Evolutionary conservation across 2,329 filamentous ascomycete genomes (phyloP), one percentile per base, ranked within the genome.

Genomic region (Arthrobotrys sphaeroides): DNA sequence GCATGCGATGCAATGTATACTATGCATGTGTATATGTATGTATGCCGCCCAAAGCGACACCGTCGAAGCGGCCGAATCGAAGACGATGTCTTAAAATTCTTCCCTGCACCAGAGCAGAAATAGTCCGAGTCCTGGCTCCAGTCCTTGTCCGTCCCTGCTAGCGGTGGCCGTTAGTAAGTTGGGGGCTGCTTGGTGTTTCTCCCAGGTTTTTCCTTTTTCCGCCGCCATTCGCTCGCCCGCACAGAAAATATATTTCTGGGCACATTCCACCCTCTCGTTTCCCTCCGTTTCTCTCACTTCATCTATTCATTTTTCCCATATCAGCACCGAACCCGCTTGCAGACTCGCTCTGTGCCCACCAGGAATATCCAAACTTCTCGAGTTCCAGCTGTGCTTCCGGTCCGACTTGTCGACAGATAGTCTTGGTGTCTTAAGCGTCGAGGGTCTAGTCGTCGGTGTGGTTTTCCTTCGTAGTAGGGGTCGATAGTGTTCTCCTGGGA

Each of bases 31-130:
- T 36, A 26, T 7, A 28, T 51, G 49, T 13, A 59, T 59, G 53
- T 61, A 61, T 69, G 65, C 42, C 38, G 65, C 65, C 65, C 42
- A 69, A 69, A 61, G 65, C 65, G 53, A 69, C 53, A 20, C 38
- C 7, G 42, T 69, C 65, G 65, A 69, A 42, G 65, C 65, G 65
- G 26, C 28, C 38, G 51, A 38, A 60, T 42, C 42, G 43, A n/a
- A 43, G 24, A 26, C 42, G 12, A 9, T 60, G 55, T 43, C 55
- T 60, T 43, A 60, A 43, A 60, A 60, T 43, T 60, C 55, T 60
- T 60, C 55, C 55, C 55, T 60, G 33, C 55, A 55, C 12, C 13
- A n/a, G 18, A 55, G 22, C 28, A 55, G n/a, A 51, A 55, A 38
- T 38, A 55, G 51, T 24, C 51, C 51, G 51, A 55, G 13, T 53